phyloP scores from a whole-genome alignment of 306 rosid genomes.

The Quercus glauca region DNA sequence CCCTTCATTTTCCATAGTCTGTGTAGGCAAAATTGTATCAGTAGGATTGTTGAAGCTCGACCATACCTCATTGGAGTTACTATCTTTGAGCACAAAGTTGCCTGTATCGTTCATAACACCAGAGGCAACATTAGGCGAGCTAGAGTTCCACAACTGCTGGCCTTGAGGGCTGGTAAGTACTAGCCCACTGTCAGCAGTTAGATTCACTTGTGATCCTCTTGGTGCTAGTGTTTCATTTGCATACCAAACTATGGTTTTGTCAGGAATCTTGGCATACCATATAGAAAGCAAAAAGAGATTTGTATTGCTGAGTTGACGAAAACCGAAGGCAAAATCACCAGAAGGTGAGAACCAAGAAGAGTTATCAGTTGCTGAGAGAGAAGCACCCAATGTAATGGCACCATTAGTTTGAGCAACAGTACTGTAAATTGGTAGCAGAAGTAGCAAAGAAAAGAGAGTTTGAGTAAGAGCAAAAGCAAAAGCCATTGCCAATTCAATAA shows the following conservation, averaged over 20 bases:
- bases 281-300: constrained; percentile 35
- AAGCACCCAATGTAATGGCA: not conserved
- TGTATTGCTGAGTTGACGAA: constrained; percentile 15
- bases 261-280: constrained; percentile 48
- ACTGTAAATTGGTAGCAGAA: not conserved
- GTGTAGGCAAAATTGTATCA: constrained; percentile 36
- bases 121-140: too few relatives aligned
- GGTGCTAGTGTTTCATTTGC: constrained; percentile 16
- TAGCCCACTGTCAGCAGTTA: constrained; percentile 9
- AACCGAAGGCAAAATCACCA: constrained; percentile 52
- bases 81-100: not conserved
- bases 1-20: constrained; percentile 1
- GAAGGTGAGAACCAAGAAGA: constrained; percentile 34
- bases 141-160: constrained; percentile 5
- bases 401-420: not conserved
- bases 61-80: constrained; percentile 6
- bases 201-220: constrained; percentile 27
- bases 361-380: constrained; percentile 17
- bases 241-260: constrained; percentile 43
- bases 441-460: not conserved
- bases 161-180: constrained; percentile 9
- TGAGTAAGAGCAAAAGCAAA: not conserved
- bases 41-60: constrained; percentile 25
- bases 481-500: not conserved
- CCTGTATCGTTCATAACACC: too few relatives aligned